Conservation (phyloP, 352 stramenopile species). For the Globisporangium ultimum region DNA sequence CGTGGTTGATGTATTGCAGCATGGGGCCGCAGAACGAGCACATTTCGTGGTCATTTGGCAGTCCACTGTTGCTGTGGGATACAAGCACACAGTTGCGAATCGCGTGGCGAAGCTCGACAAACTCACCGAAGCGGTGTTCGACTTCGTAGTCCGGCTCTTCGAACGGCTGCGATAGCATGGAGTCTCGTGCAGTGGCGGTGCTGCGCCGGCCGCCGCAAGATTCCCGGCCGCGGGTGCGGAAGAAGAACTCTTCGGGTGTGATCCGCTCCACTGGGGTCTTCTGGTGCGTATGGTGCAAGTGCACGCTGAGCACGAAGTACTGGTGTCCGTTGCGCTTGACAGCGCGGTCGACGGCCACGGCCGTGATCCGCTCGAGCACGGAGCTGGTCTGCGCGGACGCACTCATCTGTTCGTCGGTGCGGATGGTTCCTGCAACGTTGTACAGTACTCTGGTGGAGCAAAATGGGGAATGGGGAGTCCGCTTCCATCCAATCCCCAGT, state of each 20-base stretch:
- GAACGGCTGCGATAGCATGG: neutral
- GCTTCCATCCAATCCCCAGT: no score
- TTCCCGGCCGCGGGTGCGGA: neutral
- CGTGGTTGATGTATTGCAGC: neutral
- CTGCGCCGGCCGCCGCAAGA: neutral
- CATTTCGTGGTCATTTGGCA: neutral
- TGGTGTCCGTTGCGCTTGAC: slow-evolving; percentile 13
- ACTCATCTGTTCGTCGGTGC: no score
- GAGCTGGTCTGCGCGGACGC: neutral
- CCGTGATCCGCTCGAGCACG: slow-evolving; percentile 4
- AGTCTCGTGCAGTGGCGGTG: neutral
- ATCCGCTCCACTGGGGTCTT: slow-evolving; percentile 2
- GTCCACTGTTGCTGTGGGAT: neutral
- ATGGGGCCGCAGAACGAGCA: neutral
- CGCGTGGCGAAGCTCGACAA: neutral
- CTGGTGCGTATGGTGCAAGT: neutral
- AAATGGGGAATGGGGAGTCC: no score
- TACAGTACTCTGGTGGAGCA: no score
- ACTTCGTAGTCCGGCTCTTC: neutral
- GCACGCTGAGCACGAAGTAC: slow-evolving; percentile 13
- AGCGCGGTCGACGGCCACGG: slow-evolving; percentile 1
- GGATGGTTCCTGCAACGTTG: no score
- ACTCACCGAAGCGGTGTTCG: neutral
- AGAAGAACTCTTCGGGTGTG: neutral
- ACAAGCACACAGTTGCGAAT: neutral